Evolutionary conservation across 1,284 basidiomycete genomes (phyloP).

Genomic region (Tilletia indica): DNA sequence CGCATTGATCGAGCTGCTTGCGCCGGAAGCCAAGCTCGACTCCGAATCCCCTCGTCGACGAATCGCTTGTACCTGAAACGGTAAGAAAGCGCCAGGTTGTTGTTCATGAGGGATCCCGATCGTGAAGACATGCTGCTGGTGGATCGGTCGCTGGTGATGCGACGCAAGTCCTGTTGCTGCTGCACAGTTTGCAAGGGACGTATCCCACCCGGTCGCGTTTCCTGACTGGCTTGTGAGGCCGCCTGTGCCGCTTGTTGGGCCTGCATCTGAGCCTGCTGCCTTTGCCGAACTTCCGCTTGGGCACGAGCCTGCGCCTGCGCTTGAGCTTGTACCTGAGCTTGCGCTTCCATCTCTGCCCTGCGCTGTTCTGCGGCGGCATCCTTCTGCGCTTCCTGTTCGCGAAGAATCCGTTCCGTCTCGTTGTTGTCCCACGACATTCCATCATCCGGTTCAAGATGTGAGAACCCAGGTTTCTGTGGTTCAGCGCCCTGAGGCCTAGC

Average conservation of each 20-base stretch:
- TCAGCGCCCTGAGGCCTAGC: constrained; percentile 19
- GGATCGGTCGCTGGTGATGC: constrained; percentile 37
- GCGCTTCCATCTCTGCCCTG: constrained; percentile 27
- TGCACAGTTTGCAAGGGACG: constrained; percentile 9
- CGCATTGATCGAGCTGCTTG: not conserved
- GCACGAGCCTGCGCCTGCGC: constrained; percentile 18
- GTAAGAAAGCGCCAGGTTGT: constrained; percentile 31
- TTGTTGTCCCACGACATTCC: constrained; percentile 60
- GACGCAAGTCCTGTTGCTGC: constrained; percentile 26
- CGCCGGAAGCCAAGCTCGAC: constrained; percentile 27
- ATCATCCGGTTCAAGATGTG: constrained; percentile 60
- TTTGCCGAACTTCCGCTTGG: constrained; percentile 58
- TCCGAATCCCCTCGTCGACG: constrained; percentile 41
- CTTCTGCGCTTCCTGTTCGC: constrained; percentile 31
- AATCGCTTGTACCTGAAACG: constrained; percentile 38
- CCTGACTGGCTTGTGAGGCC: not conserved
- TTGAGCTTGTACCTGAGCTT: constrained; percentile 26
- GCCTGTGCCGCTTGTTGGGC: constrained; percentile 13
- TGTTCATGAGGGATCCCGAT: constrained; percentile 19
- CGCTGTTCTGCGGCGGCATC: constrained; percentile 25
- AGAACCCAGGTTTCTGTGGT: constrained; percentile 8
- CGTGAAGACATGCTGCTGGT: constrained; percentile 32
- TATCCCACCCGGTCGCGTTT: not conserved
- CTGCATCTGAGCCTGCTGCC: constrained; percentile 53
- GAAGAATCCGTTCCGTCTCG: constrained; percentile 56